Evolutionary conservation across 2,329 filamentous ascomycete species (phyloP), one percentile per base, ranked within the genome.

Genomic region (Beauveria sp.): DNA sequence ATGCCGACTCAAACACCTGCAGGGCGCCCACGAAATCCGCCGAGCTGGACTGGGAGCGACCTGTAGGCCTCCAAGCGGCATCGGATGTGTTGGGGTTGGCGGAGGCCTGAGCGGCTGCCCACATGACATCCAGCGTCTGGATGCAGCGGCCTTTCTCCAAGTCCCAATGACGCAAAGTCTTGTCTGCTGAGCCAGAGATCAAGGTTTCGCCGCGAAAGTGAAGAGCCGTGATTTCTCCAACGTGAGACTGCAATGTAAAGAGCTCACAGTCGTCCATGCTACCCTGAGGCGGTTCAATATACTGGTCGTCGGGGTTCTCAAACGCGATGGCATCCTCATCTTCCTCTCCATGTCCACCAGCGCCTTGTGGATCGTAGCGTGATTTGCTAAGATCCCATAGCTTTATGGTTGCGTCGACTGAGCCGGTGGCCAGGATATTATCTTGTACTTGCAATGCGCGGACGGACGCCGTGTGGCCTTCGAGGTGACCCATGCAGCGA

Each of bases 121-220:
- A 99, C 73, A 99, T 89, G 7, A 99, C 93, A 74, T 99, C 95
- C 54, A 99, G 80, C 3, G 95, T 99, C 75, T 99, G 95, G 59
- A 99, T 90, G 73, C 95, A 98, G 54, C 95, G 89, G n/a, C 95
- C 95, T 73, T 93, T 97, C 69, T 93, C 90, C 55, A 99, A 81
- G 78, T 99, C 95, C 95, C 95, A 99, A 73, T 99, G 95, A 50
- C 95, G 87, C 60, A 99, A 80, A 1, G 95, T 99, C 81, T 99
- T 99, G 77, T 99, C 95, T 0, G 95, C 89, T 8, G 93, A 98
- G 14, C 95, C 95, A 2, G 95, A 99, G 38, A 99, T 92, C 18
- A 99, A 82, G 0, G 91, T 92, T 67, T 96, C 88, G 60, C 90
- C 90, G 63, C 87, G 84, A 77, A 99, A 96, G 75, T 98, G 88